Evolutionary conservation across 2,329 filamentous ascomycete genomes (phyloP), one percentile per base, ranked within the genome.

Genomic region (Nemania bipapillata): DNA sequence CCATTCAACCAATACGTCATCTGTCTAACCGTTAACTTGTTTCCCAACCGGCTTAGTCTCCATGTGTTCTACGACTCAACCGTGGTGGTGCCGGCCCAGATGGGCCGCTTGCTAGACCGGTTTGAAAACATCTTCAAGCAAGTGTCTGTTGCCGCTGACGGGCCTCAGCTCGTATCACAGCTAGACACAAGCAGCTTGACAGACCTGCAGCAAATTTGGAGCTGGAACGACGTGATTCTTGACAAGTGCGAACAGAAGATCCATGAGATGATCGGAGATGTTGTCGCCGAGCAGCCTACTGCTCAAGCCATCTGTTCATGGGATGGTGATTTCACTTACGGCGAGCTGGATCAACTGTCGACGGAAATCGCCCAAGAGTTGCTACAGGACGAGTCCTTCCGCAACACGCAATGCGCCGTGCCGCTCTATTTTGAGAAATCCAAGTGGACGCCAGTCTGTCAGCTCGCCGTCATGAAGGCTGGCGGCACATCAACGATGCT

Each of bases 401-500:
- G 57, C 7, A 56, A 67, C 11, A 9, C 45, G 4, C 62, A 28
- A 7, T n/a, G n/a, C n/a, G n/a, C n/a, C n/a, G 64, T 72, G 12
- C 54, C 53, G 5, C 26, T 56, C 4, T 72, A 59, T 42, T 56
- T 72, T 8, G 62, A 72, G 12, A 72, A 70, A 22, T 72, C 70
- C 28, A 40, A 22, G 26, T 72, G 70, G 70, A 54, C 70, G 20
- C 52, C 65, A 24, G 65, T 77, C 1, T 68, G 68, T 9, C 69
- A 77, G 3, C 55, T 78, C 9, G 76, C 66, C 30, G 55, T 77
- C 30, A 63, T 78, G 45, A 74, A 76, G 40, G 59, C 74, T 2
- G 77, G 77, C 15, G 74, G 72, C 11, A 73, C 74, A 12, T 79
- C 73, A 69, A 70, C 74, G 1, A 69, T 74, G 0, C 54, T 77